Conservation (phyloP, 148 eudicot genomes). For the Dianthus caryophyllus region DNA sequence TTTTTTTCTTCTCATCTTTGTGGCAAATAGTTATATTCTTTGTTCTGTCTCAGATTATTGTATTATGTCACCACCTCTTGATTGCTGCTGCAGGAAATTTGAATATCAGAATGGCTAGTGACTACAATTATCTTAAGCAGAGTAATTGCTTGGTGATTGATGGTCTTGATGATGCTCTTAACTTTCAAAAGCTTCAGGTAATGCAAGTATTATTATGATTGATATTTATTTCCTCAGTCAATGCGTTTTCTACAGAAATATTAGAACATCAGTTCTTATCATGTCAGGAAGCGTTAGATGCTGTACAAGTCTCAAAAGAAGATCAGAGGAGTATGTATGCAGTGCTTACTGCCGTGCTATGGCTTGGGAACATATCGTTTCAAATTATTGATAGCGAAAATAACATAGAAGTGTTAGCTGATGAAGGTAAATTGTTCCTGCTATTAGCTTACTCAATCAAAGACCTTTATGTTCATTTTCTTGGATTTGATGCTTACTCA, state of each 20-base stretch:
- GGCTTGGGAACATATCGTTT: slow-evolving; percentile 95
- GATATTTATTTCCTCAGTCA: slow-evolving; percentile 8
- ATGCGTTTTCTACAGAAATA: neutral
- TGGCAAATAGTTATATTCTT: neutral
- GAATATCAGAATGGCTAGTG: slow-evolving; percentile 55
- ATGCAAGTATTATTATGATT: slow-evolving; percentile 1
- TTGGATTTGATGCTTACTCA: neutral
- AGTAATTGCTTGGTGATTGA: slow-evolving; percentile 62
- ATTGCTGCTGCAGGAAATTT: slow-evolving; percentile 51
- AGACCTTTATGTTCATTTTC: neutral
- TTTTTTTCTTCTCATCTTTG: neutral
- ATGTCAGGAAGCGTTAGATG: slow-evolving; percentile 65
- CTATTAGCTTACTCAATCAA: slow-evolving; percentile 16
- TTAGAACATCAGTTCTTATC: slow-evolving; percentile 15
- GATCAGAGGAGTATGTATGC: slow-evolving; percentile 66
- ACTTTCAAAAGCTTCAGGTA: slow-evolving; percentile 69
- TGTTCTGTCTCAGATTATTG: neutral
- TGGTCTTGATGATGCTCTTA: slow-evolving; percentile 68
- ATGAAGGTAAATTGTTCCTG: slow-evolving; percentile 62
- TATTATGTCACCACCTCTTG: slow-evolving; percentile 6
- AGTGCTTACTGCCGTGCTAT: slow-evolving; percentile 81
- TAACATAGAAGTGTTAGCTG: slow-evolving; percentile 64
- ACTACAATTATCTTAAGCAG: slow-evolving; percentile 74
- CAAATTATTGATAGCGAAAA: slow-evolving; percentile 63
- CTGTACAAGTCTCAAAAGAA: slow-evolving; percentile 53